Evolutionary conservation across 1,284 basidiomycete genomes (phyloP).

Genomic region (Heterobasidion parviporum): DNA sequence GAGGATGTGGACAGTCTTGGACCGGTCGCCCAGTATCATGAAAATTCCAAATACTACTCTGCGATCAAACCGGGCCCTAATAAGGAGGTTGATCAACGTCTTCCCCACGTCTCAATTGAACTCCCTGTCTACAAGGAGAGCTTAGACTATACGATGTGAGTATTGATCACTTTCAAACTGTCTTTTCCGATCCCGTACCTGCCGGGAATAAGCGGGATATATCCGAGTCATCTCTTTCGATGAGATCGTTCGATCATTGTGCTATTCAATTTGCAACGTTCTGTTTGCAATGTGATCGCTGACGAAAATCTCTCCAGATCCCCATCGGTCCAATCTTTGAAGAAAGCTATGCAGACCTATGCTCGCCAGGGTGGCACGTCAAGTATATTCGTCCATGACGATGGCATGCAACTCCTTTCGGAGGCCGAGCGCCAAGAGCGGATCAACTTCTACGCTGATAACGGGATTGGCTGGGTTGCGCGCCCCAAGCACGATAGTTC

Average conservation of each 20-base stretch:
- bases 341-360: slow-evolving; percentile 83
- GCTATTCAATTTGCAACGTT: no score
- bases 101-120: slow-evolving; percentile 72
- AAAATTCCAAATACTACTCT: slow-evolving; percentile 69
- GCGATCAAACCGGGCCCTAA: slow-evolving; percentile 52
- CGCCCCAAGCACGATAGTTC: slow-evolving; percentile 37
- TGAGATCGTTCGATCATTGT: no score
- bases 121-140: slow-evolving; percentile 81
- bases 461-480: slow-evolving; percentile 49
- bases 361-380: slow-evolving; percentile 77
- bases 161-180: slow-evolving; percentile 7
- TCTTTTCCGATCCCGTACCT: not conserved
- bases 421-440: slow-evolving; percentile 28
- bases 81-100: slow-evolving; percentile 45
- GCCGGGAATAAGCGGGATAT: not conserved
- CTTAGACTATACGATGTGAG: slow-evolving; percentile 58
- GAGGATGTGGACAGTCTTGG: slow-evolving; percentile 38
- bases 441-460: slow-evolving; percentile 41
- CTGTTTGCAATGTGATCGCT: not conserved
- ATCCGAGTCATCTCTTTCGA: not conserved
- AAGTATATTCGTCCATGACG: slow-evolving; percentile 70
- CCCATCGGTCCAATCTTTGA: slow-evolving; percentile 74
- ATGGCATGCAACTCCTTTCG: slow-evolving; percentile 44
- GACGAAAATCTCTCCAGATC: slow-evolving; percentile 25
- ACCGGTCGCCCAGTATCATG: slow-evolving; percentile 67